Conservation (phyloP, 345 rosid genomes). For the Rhizophora mangle region DNA sequence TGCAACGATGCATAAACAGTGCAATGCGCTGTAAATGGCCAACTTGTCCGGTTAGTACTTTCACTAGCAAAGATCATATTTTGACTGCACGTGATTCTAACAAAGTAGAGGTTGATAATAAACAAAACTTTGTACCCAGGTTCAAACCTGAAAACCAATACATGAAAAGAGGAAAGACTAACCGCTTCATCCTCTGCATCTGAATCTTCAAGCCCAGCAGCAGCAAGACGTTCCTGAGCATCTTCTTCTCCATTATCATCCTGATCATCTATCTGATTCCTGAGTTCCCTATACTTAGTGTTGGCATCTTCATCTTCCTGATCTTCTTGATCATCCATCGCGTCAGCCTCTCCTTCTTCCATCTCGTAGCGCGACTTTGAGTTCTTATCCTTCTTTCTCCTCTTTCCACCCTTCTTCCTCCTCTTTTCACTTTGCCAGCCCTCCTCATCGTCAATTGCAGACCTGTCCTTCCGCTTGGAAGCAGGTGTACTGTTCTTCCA, state of each 20-base stretch:
- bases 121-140: background rate
- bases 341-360: constrained; percentile 63
- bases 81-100: background rate
- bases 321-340: constrained; percentile 70
- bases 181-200: constrained; percentile 71
- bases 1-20: too few relatives aligned
- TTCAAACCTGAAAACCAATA: background rate
- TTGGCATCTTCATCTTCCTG: constrained; percentile 64
- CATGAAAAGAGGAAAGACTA: constrained; percentile 2
- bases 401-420: constrained; percentile 87
- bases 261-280: constrained; percentile 43
- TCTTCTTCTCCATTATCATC: constrained; percentile 59
- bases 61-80: background rate
- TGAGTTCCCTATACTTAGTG: constrained; percentile 46
- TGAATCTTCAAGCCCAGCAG: constrained; percentile 95
- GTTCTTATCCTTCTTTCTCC: constrained; percentile 81
- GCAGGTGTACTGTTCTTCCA: constrained; percentile 76
- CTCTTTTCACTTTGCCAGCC: constrained; percentile 80
- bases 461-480: constrained; percentile 79
- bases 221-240: constrained; percentile 78
- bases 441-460: constrained; percentile 73
- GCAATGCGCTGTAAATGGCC: background rate
- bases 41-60: background rate
- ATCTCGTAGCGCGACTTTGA: constrained; percentile 67
- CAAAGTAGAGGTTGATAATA: background rate